Evolutionary conservation across 1,284 basidiomycete genomes (phyloP), one percentile per base, ranked within the genome.

Genomic region (Moesziomyces aphidis): DNA sequence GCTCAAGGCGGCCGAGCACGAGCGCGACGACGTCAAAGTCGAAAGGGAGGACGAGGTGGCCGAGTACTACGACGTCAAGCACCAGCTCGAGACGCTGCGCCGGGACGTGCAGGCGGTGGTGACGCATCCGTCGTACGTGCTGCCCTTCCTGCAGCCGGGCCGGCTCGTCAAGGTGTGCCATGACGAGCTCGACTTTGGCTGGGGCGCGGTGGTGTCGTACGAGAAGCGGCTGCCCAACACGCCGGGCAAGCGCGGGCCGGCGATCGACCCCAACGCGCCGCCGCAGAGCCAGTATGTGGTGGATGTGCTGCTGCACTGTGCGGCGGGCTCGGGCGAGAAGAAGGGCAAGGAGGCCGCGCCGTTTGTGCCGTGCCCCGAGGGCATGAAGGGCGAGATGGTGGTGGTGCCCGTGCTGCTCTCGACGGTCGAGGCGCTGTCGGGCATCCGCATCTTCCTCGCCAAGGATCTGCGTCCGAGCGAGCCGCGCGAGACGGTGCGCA

Each of bases 111-210:
- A 91, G 64, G 91, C 92, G 50, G 94, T 99, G 67, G 90, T 97
- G 81, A 95, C 94, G 0, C 96, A 99, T 85, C 97, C 97, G 0
- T 91, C 90, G 8, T 99, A 98, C 86, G 89, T 92, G 24, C 86
- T 99, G 24, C 95, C 96, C 0, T 99, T 98, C 88, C 87, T 99
- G 17, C 93, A 97, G 84, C 88, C 92, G 26, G 97, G 97, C 45
- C 90, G 97, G 9, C 87, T 99, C 22, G 92, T 98, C 49, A 92
- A 92, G 80, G 89, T 99, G 77, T 92, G 92, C 80, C 89, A 97
- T 82, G 90, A 91, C 61, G 91, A 92, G 56, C 87, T 92, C 26
- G 93, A 99, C 86, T 99, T 97, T 85, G 96, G 95, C 7, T 99
- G 97, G 97, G 95, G 95, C 51, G 90, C 93, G 36, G 90, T 98